Conservation (phyloP, 2,329 filamentous ascomycete genomes). For the Tricladium varicosporioides region DNA sequence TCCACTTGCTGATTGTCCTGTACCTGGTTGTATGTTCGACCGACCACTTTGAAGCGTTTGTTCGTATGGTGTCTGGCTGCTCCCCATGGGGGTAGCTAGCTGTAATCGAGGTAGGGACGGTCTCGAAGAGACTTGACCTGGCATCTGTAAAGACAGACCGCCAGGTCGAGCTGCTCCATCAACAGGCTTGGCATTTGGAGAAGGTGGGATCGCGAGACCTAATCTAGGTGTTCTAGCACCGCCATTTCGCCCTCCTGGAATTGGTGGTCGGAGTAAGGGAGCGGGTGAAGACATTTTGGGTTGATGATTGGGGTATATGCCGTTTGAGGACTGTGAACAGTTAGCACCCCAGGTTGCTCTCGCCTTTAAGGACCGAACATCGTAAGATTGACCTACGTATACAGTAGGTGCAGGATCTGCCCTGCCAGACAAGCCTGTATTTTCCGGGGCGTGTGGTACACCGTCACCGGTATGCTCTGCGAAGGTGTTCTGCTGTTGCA, state of each 20-base stretch:
- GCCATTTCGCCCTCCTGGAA: constrained; percentile 33
- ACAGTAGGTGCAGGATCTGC: constrained; percentile 14
- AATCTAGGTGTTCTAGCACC: constrained; percentile 44
- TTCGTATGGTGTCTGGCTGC: constrained; percentile 69
- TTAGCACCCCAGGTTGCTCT: constrained; percentile 19
- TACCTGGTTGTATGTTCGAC: constrained; percentile 44
- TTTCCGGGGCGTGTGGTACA: constrained; percentile 18
- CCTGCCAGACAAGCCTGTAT: constrained; percentile 11
- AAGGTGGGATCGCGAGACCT: constrained; percentile 86
- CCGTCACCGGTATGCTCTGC: constrained; percentile 23
- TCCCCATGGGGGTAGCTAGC: constrained; percentile 86
- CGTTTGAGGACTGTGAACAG: constrained; percentile 20
- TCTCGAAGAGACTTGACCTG: constrained; percentile 29
- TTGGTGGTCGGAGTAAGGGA: constrained; percentile 36
- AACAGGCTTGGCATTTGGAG: constrained; percentile 77
- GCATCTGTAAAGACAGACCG: constrained; percentile 29
- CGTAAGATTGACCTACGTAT: constrained; percentile 18
- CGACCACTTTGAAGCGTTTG: constrained; percentile 43
- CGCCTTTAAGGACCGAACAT: constrained; percentile 3
- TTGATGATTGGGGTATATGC: constrained; percentile 15
- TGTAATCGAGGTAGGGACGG: constrained; percentile 76
- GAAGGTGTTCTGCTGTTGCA: constrained; percentile 27
- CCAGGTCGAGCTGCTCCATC: constrained; percentile 30
- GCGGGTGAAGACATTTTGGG: constrained; percentile 36
- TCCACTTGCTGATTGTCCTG: constrained; percentile 66